Base-by-base conservation (phyloP, 768 basidiomycete genomes). In the Lentinula detonsa region DNA sequence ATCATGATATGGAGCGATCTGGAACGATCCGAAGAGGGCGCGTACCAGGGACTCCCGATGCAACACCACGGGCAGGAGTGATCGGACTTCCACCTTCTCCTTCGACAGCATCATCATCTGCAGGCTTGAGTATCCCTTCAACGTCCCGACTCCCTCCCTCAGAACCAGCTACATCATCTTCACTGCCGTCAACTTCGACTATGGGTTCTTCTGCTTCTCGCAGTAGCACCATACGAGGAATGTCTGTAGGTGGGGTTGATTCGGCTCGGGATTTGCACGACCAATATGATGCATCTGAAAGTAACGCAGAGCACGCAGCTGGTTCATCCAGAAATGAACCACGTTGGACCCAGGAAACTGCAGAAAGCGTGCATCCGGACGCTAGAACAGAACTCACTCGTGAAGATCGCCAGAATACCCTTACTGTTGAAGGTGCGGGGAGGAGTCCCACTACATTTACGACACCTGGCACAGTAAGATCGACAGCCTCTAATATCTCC, bases 61-160 rank as follows among this genome's bases (percentile, higher is more conserved):
- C 81, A 4, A 88, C 86, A 0, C 88, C 88, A 2, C 76, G 88
- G 21, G 86, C 87, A 1, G 83, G 80, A 0, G 76, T 83, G 1
- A 74, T 86, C 0, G 78, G 81, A 4, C 72, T 90, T 5, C 88
- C 86, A 4, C 49, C 61, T 43, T 60, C 59, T n/a, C 50, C 59
- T 49, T 59, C 57, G 10, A 21, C 33, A n/a, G 43, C 57, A 48
- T 13, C 57, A 11, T 57, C 56, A 7, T n/a, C 42, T 56, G 7
- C 56, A 10, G 35, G 57, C 18, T 21, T 37, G 10, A 50, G 33
- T 21, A 59, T 59, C 2, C 34, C 57, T 35, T 34, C 57, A 13
- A 48, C 45, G 3, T 56, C 57, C 5, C 45, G 43, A 16, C 5
- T 59, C 9, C 34, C 46, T 18, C 11, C 46, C 8, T 59, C 57